A percentile compares a stretch with the other conserved stretches of the same genome.
phyloP scores from a whole-genome alignment of 2,329 filamentous ascomycete genomes.

The Talaromyces sp. region DNA sequence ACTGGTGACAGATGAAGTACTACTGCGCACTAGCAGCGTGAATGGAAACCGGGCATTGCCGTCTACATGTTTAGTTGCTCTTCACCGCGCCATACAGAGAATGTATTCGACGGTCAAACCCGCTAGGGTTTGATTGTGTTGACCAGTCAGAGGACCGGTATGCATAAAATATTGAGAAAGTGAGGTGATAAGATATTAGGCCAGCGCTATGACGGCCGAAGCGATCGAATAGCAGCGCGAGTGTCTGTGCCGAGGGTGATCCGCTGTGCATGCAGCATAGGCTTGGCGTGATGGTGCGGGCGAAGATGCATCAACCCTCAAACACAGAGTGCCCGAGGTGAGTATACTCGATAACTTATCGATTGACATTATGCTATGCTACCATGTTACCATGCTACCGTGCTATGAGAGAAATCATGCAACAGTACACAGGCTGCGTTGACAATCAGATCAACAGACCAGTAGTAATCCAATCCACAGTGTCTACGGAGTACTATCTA shows the following conservation, averaged over 20 bases:
- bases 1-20: not conserved
- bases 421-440: too few relatives aligned
- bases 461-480: too few relatives aligned
- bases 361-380: too few relatives aligned
- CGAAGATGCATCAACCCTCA: not conserved
- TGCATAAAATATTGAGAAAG: not conserved
- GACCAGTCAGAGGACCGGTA: not conserved
- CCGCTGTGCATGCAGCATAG: constrained; percentile 1
- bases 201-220: not conserved
- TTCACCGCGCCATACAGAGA: too few relatives aligned
- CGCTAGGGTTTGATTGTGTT: not conserved
- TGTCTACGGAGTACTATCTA: too few relatives aligned
- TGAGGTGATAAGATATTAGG: not conserved
- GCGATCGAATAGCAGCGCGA: not conserved
- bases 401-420: too few relatives aligned
- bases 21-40: too few relatives aligned
- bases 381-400: too few relatives aligned
- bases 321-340: not conserved
- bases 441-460: too few relatives aligned
- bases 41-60: not conserved
- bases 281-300: constrained; percentile 4
- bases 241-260: constrained; percentile 4
- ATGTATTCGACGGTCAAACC: too few relatives aligned
- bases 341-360: too few relatives aligned
- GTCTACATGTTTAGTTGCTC: not conserved